phyloP scores from a whole-genome alignment of 805 yeast genomes.

The Wickerhamomyces tratensis region DNA sequence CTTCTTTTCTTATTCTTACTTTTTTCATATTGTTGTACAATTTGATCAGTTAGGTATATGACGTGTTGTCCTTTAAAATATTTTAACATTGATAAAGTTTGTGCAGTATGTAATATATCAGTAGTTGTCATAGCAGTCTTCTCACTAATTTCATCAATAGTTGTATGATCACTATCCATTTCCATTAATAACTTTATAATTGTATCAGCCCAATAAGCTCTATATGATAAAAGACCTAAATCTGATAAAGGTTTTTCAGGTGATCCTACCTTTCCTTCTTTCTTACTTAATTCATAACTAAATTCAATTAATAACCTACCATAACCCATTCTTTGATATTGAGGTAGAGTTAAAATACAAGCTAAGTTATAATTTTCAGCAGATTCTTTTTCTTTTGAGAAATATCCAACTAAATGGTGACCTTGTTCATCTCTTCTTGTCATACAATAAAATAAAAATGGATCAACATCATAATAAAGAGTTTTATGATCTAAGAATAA shows the following conservation, averaged over 20 bases:
- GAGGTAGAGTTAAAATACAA: conserved; percentile 85
- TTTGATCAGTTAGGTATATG: conserved; percentile 38
- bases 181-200: conserved; percentile 34
- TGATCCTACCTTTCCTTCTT: conserved; percentile 76
- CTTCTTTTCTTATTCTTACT: conserved; percentile 50
- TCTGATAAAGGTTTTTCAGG: conserved; percentile 94
- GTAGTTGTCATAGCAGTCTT: conserved; percentile 80
- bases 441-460: conserved; percentile 80
- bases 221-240: conserved; percentile 74
- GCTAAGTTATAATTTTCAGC: conserved; percentile 75
- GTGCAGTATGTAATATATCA: conserved; percentile 87
- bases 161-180: conserved; percentile 37
- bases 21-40: conserved; percentile 21
- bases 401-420: conserved; percentile 87
- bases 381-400: conserved; percentile 75
- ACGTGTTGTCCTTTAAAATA: conserved; percentile 95
- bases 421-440: conserved; percentile 51
- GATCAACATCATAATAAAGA: conserved; percentile 89
- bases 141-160: conserved; percentile 39
- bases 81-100: conserved; percentile 79
- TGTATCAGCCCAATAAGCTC: conserved; percentile 76
- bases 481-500: conserved; percentile 86
- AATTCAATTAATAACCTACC: conserved; percentile 86
- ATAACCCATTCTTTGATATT: conserved; percentile 79
- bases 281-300: conserved; percentile 68